Evolutionary conservation across 225 moss, liverwort and hornwort species (phyloP).

Genomic region (Polytrichum commune): DNA sequence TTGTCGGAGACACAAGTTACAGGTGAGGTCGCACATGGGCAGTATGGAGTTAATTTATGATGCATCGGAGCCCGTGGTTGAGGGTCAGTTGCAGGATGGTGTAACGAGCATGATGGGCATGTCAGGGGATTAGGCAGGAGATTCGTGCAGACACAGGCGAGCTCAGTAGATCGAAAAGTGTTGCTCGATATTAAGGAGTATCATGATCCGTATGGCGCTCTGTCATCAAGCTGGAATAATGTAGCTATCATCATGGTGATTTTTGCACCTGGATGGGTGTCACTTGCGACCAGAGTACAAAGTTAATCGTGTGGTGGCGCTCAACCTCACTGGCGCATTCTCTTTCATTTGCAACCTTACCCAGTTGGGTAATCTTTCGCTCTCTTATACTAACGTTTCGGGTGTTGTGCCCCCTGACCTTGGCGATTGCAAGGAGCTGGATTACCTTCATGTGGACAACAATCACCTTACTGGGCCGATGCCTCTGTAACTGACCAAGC

Average conservation of each 20-base stretch:
- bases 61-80: too few species aligned
- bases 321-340: constrained; percentile 9
- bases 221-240: constrained; percentile 9
- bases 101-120: too few species aligned
- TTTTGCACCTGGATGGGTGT: constrained; percentile 12
- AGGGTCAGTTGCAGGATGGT: too few species aligned
- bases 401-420: constrained; percentile 22
- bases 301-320: constrained; percentile 7
- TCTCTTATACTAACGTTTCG: constrained; percentile 9
- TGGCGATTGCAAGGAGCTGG: constrained; percentile 3
- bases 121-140: too few species aligned
- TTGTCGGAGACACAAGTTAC: too few species aligned
- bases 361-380: constrained; percentile 11
- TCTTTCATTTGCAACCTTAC: constrained; percentile 23
- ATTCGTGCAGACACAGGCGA: too few species aligned
- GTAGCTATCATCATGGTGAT: not conserved
- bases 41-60: too few species aligned
- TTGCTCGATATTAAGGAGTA: constrained; percentile 16
- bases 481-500: not conserved
- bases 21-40: too few species aligned
- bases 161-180: too few species aligned
- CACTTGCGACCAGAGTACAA: constrained; percentile 1
- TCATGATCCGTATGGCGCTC: constrained; percentile 14
- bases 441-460: constrained; percentile 18
- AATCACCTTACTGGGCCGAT: constrained; percentile 18